phyloP scores from a whole-genome alignment of 495 filamentous ascomycete species.

The Penicillium pulvis region DNA sequence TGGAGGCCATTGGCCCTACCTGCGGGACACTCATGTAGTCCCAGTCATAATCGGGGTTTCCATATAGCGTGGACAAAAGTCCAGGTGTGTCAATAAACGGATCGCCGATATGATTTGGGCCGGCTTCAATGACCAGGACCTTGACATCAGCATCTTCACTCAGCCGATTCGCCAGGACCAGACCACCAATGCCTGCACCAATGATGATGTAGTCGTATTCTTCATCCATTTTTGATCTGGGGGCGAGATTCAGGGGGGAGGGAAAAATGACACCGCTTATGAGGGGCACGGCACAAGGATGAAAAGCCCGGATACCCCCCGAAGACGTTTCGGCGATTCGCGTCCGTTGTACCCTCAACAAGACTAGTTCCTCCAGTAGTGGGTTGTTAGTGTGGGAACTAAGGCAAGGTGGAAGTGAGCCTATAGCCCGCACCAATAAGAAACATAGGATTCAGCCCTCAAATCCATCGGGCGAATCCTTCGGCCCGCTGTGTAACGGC shows the following conservation, averaged over 20 bases:
- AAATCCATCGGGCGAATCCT: slow-evolving; percentile 2
- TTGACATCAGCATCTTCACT: slow-evolving; percentile 41
- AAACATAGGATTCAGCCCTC: not conserved
- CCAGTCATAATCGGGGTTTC: slow-evolving; percentile 57
- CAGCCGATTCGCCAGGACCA: slow-evolving; percentile 50
- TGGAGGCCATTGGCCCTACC: slow-evolving; percentile 21
- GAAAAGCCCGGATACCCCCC: not conserved
- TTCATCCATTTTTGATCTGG: slow-evolving; percentile 5
- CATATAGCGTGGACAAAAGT: slow-evolving; percentile 39
- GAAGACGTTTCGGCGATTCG: not conserved
- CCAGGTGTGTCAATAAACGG: slow-evolving; percentile 47
- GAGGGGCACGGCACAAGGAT: not conserved
- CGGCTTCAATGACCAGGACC: slow-evolving; percentile 57
- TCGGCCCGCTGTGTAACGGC: slow-evolving; percentile 11
- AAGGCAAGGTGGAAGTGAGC: not conserved
- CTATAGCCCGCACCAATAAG: not conserved
- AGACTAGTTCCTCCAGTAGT: not conserved
- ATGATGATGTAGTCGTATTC: slow-evolving; percentile 40
- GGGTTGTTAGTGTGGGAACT: not conserved
- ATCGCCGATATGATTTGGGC: slow-evolving; percentile 45
- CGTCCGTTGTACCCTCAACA: not conserved
- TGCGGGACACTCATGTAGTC: slow-evolving; percentile 54
- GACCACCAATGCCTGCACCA: slow-evolving; percentile 48
- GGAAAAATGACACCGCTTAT: not conserved
- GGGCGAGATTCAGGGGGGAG: not conserved